Percentiles rank a stretch among this genome's conserved stretches.
phyloP scores from a whole-genome alignment of 257 asterid genomes.

The Lycium ferocissimum region DNA sequence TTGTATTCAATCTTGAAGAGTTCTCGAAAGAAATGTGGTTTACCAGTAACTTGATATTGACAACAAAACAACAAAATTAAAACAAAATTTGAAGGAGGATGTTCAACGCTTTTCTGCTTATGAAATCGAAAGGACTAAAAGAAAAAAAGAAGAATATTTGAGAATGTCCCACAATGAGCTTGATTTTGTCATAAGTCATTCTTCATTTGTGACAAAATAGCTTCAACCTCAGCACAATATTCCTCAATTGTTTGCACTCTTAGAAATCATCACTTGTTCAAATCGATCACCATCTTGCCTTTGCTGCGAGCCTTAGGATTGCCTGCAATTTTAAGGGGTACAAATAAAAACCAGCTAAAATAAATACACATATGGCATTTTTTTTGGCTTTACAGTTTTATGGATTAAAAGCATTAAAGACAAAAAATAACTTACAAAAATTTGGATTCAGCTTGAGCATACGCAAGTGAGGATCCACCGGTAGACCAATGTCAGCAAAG shows the following conservation, averaged over 20 bases:
- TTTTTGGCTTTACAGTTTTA: background rate
- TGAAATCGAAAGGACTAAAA: no score
- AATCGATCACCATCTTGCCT: background rate
- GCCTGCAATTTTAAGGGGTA: background rate
- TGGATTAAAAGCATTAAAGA: background rate
- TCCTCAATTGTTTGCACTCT: background rate
- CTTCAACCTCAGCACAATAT: conserved; percentile 9
- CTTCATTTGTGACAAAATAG: background rate
- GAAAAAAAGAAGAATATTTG: no score
- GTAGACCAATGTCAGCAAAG: background rate
- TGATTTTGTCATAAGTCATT: background rate
- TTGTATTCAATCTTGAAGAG: no score
- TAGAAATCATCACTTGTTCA: conserved; percentile 15
- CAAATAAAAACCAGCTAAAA: background rate
- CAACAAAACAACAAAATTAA: no score
- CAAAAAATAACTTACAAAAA: background rate
- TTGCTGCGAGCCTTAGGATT: background rate
- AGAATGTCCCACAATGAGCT: no score
- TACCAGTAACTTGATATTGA: no score
- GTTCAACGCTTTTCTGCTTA: no score
- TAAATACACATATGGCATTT: background rate
- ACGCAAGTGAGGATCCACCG: conserved; percentile 5
- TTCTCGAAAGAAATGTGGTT: no score
- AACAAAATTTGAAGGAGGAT: no score
- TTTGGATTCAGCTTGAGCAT: background rate